Evolutionary conservation across 371 early-diverging fungal genomes (phyloP).

Genomic region (Antonospora locustae): DNA sequence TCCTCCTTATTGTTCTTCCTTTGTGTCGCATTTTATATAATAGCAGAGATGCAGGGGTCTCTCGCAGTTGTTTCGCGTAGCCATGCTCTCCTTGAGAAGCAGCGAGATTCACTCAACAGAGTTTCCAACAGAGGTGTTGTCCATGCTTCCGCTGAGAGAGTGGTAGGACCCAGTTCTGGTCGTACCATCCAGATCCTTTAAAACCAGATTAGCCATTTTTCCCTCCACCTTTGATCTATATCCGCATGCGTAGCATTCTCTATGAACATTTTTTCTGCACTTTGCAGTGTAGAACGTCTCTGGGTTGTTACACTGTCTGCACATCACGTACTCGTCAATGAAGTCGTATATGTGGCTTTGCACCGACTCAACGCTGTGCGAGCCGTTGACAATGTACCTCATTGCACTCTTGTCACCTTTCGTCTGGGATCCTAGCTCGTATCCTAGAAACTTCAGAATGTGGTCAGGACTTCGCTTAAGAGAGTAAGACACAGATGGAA

Average conservation of each 20-base stretch:
- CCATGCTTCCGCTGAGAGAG: background rate
- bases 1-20: background rate
- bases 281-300: conserved; percentile 67
- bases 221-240: conserved; percentile 13
- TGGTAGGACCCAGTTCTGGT: background rate
- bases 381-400: conserved; percentile 86
- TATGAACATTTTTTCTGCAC: conserved; percentile 24
- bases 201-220: conserved; percentile 36
- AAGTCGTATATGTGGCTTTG: conserved; percentile 75
- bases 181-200: conserved; percentile 34
- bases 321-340: conserved; percentile 85
- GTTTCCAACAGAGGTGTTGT: background rate
- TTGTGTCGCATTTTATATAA: background rate
- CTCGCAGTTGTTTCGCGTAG: background rate
- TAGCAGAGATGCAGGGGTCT: background rate
- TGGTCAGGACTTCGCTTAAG: conserved; percentile 71
- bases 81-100: background rate
- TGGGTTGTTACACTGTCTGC: conserved; percentile 81
- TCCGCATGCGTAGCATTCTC: conserved; percentile 52
- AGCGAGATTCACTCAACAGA: too few species aligned
- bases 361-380: conserved; percentile 71
- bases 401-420: conserved; percentile 72
- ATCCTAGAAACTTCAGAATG: conserved; percentile 77
- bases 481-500: conserved; percentile 77
- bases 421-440: conserved; percentile 81